Evolutionary conservation across 176 grass and related monocot genomes (phyloP).

Genomic region (Cenchrus purpureus): DNA sequence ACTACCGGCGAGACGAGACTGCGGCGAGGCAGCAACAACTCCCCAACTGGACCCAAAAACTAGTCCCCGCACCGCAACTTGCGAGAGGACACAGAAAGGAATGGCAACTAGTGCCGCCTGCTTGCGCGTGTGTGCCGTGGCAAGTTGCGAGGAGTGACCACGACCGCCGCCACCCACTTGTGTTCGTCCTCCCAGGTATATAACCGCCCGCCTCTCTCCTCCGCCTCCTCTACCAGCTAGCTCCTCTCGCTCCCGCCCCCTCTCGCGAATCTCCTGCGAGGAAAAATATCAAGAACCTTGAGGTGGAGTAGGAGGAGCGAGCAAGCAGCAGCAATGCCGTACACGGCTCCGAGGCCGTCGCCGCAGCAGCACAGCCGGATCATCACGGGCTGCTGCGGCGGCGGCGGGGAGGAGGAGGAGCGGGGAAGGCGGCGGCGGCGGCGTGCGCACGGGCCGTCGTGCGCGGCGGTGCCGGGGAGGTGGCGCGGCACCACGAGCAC

Average conservation of each 20-base stretch:
- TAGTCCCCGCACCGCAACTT: slow-evolving; percentile 35
- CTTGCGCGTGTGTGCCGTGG: neutral
- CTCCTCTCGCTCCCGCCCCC: neutral
- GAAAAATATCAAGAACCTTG: slow-evolving; percentile 15
- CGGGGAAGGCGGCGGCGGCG: neutral
- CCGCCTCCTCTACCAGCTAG: neutral
- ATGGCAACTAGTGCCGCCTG: slow-evolving; percentile 38
- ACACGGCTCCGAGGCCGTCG: slow-evolving; percentile 43
- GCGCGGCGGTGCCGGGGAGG: slow-evolving; percentile 55
- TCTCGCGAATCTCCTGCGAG: neutral
- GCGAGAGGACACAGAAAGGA: slow-evolving; percentile 24
- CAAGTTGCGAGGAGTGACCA: slow-evolving; percentile 32
- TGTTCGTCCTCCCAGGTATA: slow-evolving; percentile 25
- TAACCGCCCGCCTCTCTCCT: slow-evolving; percentile 6
- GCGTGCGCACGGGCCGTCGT: slow-evolving; percentile 45
- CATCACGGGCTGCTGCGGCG: slow-evolving; percentile 3
- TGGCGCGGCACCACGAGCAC: slow-evolving; percentile 62
- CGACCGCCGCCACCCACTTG: slow-evolving; percentile 32
- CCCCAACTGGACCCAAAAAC: slow-evolving; percentile 44
- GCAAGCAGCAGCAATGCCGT: slow-evolving; percentile 48
- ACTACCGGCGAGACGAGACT: neutral
- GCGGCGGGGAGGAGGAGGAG: neutral
- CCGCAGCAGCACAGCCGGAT: slow-evolving; percentile 52
- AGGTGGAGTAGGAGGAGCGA: neutral
- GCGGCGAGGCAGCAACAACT: neutral